These are phyloP conservation scores for Suhomyces xylopsoci DNA, from an alignment of 805 yeast genomes.

Conservation along the genomic window DNA sequence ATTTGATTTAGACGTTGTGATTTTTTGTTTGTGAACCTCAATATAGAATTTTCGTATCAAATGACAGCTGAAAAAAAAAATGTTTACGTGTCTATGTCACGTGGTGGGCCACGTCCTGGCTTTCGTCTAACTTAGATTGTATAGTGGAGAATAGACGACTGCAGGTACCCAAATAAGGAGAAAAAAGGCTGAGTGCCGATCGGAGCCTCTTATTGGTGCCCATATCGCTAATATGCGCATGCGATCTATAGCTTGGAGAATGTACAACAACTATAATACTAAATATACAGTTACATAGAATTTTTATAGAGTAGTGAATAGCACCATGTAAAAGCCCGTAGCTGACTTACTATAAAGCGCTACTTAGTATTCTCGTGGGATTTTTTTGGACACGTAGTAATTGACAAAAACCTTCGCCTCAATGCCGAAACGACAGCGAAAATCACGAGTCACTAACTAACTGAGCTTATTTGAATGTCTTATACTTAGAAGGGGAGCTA, in stretches of 20 bases:
- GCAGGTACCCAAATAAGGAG: neutral
- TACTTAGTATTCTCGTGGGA: neutral
- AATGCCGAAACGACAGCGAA: neutral
- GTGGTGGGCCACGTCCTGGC: neutral
- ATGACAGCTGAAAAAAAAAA: neutral
- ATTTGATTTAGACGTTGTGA: neutral
- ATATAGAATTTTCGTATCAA: neutral
- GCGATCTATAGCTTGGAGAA: neutral
- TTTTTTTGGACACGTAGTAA: neutral
- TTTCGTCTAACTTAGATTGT: neutral
- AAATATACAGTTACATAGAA: neutral
- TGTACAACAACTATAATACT: neutral
- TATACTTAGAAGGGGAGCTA: too few species aligned
- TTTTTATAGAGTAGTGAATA: neutral
- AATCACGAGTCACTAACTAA: neutral
- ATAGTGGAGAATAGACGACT: neutral
- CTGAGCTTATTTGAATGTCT: neutral
- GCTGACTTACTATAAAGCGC: neutral
- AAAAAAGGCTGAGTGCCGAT: neutral
- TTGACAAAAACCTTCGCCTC: neutral
- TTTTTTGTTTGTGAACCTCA: constrained; percentile 1
- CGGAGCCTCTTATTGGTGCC: neutral
- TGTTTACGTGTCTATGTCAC: neutral
- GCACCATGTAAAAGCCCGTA: neutral
- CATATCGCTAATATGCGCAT: neutral